These are phyloP conservation scores for Mycosphaerella sp. DNA, from an alignment of 2,329 filamentous ascomycete species.

Conservation along the genomic window DNA sequence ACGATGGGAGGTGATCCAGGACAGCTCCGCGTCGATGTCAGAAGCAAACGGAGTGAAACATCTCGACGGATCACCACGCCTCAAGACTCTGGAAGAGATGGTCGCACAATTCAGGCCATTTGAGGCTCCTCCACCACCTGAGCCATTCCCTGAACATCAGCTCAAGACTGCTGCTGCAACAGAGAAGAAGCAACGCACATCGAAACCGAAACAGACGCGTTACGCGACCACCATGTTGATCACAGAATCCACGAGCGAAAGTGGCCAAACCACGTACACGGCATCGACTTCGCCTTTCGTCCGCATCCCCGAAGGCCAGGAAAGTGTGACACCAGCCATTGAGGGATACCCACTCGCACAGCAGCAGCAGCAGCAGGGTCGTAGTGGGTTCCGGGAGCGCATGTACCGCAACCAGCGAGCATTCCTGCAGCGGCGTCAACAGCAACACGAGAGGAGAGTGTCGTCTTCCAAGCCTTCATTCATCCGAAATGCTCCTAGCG, in stretches of 20 bases:
- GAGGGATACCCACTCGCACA: not conserved
- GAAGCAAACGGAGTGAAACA: constrained; percentile 30
- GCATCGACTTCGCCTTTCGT: constrained; percentile 48
- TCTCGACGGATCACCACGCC: constrained; percentile 25
- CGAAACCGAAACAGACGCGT: constrained; percentile 18
- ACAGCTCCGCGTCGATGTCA: constrained; percentile 16
- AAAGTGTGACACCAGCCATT: constrained; percentile 26
- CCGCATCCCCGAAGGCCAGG: constrained; percentile 29
- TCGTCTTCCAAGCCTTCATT: constrained; percentile 5
- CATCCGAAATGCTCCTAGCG: constrained; percentile 20
- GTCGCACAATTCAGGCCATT: constrained; percentile 61
- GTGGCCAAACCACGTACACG: constrained; percentile 48
- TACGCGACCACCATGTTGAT: constrained; percentile 47
- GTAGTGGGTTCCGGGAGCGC: constrained; percentile 56
- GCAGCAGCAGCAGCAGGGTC: not conserved
- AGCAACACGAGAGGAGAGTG: constrained; percentile 18
- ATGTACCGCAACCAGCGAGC: constrained; percentile 57
- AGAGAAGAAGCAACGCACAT: constrained; percentile 16
- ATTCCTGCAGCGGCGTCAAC: constrained; percentile 34
- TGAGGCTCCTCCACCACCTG: constrained; percentile 72
- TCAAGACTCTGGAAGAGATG: constrained; percentile 37
- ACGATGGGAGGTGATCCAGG: constrained; percentile 35
- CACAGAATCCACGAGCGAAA: constrained; percentile 47
- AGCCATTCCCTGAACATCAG: constrained; percentile 41
- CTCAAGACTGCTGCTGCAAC: not conserved